phyloP scores from a whole-genome alignment of 805 yeast genomes.

The Priceomyces medius region DNA sequence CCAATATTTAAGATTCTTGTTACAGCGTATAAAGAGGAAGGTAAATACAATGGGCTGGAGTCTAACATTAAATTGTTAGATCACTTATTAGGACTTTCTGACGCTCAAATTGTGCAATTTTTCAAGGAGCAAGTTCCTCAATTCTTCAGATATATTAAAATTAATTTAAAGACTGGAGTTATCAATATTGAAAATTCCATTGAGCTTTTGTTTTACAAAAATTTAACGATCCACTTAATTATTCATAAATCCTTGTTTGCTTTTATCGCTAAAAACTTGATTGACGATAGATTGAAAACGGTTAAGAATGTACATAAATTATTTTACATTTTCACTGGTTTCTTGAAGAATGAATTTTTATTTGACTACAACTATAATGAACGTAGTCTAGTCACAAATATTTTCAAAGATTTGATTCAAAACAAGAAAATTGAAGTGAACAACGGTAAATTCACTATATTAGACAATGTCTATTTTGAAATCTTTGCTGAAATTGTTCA shows the following conservation, averaged over 20 bases:
- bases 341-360: slow-evolving; percentile 42
- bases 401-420: slow-evolving; percentile 24
- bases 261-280: slow-evolving; percentile 21
- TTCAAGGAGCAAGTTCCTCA: slow-evolving; percentile 25
- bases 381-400: slow-evolving; percentile 25
- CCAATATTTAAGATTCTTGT: slow-evolving; percentile 30
- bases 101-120: slow-evolving; percentile 22
- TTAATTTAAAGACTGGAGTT: slow-evolving; percentile 20
- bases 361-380: slow-evolving; percentile 39
- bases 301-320: slow-evolving; percentile 21
- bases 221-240: slow-evolving; percentile 54
- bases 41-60: slow-evolving; percentile 13
- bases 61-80: slow-evolving; percentile 23
- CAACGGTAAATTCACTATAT: slow-evolving; percentile 19
- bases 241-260: slow-evolving; percentile 51
- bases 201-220: slow-evolving; percentile 58
- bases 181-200: slow-evolving; percentile 46
- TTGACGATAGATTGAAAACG: slow-evolving; percentile 8
- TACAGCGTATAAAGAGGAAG: slow-evolving; percentile 20
- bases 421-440: slow-evolving; percentile 14
- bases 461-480: slow-evolving; percentile 22
- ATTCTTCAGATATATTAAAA: slow-evolving; percentile 27
- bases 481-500: slow-evolving; percentile 27
- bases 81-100: slow-evolving; percentile 16
- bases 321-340: slow-evolving; percentile 35